Evolutionary conservation across 177 flowering plant species (phyloP), one percentile per base, ranked within the genome.

Genomic region (Vitis hybrid): DNA sequence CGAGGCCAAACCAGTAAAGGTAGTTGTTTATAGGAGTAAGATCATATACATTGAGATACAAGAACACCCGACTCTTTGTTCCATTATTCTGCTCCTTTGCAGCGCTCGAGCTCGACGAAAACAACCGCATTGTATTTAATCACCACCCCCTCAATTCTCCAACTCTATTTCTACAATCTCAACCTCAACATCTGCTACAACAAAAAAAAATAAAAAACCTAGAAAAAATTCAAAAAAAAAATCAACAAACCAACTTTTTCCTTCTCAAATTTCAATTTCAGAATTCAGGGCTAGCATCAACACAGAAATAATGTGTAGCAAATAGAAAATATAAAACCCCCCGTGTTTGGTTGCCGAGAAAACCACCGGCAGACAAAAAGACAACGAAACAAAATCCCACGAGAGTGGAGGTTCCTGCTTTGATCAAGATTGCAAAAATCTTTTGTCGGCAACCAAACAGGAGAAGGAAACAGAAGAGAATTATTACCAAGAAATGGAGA

Each of bases 1-100:
- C 93, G 15, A 90, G 84, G 3, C 93, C 93, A 50, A 90, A 74
- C 91, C 90, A 89, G 82, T 84, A 84, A 48, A 87, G 82, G 66
- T 90, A 90, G 64, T 83, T 85, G 69, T 90, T 90, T 56, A 85
- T 63, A n/a, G 91, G 93, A 2, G 95, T 89, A 20, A 90, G 90
- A 76, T 90, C 95, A 76, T 90, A 90, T 2, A 90, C 85, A 76
- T 90, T 90, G 54, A 88, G 88, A 57, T 78, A 88, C 79, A 90
- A 64, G 70, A 69, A 59, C 56, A 80, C 70, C 4, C 79, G 71
- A 68, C 46, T 66, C 60, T 61, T 50, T 27, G 71, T 77, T 50
- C 74, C 85, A 70, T 68, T 68, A 18, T 68, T 68, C 74, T 79
- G 84, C 61, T 71, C 85, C 80, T 72, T 82, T 41, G 56, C 51